phyloP scores from a whole-genome alignment of 2,329 filamentous ascomycete genomes.

The Pseudocercospora ulei region DNA sequence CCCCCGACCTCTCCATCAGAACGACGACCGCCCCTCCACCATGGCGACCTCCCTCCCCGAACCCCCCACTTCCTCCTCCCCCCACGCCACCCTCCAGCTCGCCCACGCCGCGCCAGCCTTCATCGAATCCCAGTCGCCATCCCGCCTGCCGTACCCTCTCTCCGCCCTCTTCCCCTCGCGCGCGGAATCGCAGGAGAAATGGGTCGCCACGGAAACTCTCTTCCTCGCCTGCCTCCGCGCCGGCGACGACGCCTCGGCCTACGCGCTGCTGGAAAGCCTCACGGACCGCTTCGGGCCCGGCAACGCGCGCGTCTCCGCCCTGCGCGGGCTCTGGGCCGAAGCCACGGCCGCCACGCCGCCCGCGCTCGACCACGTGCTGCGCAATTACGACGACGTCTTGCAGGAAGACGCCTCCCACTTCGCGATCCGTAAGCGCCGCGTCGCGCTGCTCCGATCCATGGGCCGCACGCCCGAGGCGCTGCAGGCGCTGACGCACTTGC shows the following conservation, averaged over 20 bases:
- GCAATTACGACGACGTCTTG: slow-evolving; percentile 68
- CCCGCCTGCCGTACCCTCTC: slow-evolving; percentile 42
- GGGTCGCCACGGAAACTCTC: slow-evolving; percentile 79
- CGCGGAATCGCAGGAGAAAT: slow-evolving; percentile 69
- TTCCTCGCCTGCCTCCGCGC: slow-evolving; percentile 74
- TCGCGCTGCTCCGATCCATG: slow-evolving; percentile 68
- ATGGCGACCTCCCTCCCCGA: slow-evolving; percentile 23
- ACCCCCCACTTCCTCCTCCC: slow-evolving; percentile 37
- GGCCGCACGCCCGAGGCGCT: slow-evolving; percentile 63
- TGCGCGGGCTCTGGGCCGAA: slow-evolving; percentile 75
- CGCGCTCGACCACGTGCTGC: slow-evolving; percentile 59
- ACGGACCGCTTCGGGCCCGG: slow-evolving; percentile 67
- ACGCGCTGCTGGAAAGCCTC: slow-evolving; percentile 63
- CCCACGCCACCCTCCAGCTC: slow-evolving; percentile 39
- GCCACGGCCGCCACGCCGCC: slow-evolving; percentile 59
- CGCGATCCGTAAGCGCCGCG: slow-evolving; percentile 72
- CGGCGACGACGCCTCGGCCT: slow-evolving; percentile 69
- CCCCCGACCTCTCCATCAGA: background rate
- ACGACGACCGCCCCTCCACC: background rate
- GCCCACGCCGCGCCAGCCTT: slow-evolving; percentile 41
- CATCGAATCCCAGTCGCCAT: slow-evolving; percentile 32
- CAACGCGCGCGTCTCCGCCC: slow-evolving; percentile 78
- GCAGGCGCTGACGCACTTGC: slow-evolving; percentile 58
- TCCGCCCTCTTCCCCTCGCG: slow-evolving; percentile 43
- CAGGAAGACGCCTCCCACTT: slow-evolving; percentile 67